phyloP scores from a whole-genome alignment of 2,329 filamentous ascomycete genomes.

The Colletotrichum cereale region DNA sequence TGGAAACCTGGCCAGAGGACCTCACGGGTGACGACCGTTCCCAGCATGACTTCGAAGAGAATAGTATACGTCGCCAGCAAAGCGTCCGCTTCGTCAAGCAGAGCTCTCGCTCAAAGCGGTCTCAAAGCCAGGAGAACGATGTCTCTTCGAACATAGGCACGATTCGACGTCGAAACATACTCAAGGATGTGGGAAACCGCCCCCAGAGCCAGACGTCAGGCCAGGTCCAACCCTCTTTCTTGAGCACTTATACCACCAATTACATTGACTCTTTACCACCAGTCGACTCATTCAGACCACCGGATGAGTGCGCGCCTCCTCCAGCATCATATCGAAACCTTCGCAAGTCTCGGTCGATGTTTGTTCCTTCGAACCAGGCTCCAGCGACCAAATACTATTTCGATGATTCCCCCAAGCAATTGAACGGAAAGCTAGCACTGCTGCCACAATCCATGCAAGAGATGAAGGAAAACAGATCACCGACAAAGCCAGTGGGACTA shows the following conservation, averaged over 20 bases:
- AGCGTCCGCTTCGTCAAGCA: conserved; percentile 67
- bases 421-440: background rate
- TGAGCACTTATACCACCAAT: conserved; percentile 25
- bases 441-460: conserved; percentile 17
- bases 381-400: conserved; percentile 36
- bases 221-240: background rate
- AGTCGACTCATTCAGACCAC: conserved; percentile 19
- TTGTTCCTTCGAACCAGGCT: conserved; percentile 49
- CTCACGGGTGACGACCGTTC: conserved; percentile 19
- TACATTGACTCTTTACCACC: conserved; percentile 33
- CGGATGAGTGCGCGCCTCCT: conserved; percentile 62
- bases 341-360: conserved; percentile 69
- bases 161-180: conserved; percentile 9
- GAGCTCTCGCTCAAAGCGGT: conserved; percentile 29
- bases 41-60: conserved; percentile 31
- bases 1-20: background rate
- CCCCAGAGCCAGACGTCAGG: background rate
- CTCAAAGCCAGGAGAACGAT: background rate
- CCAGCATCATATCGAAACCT: conserved; percentile 63
- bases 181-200: conserved; percentile 3
- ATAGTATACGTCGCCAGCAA: conserved; percentile 57
- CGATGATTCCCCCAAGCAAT: conserved; percentile 6
- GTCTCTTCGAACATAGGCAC: conserved; percentile 6
- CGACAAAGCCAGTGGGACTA: conserved; percentile 43
- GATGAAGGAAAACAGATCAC: background rate